A percentile compares a stretch with the other conserved stretches of the same genome.
These are phyloP conservation scores for Chrysoporthe austroafricana DNA, from an alignment of 2,329 filamentous ascomycete species.

Conservation along the genomic window DNA sequence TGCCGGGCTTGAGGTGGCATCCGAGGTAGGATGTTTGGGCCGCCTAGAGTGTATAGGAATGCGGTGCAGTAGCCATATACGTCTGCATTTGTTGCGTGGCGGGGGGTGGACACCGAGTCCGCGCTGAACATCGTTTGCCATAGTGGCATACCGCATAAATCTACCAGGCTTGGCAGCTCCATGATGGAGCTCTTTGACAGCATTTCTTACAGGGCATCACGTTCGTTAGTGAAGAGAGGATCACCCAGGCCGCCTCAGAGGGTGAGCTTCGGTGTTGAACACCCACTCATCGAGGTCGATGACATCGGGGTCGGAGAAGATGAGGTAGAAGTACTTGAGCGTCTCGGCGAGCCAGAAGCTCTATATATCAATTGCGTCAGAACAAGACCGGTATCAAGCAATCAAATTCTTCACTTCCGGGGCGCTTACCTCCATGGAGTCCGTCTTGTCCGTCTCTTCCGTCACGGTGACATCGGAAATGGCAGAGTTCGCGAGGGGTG, in stretches of 20 bases:
- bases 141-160: not conserved
- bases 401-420: not conserved
- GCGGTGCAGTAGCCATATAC: not conserved
- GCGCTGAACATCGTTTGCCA: not conserved
- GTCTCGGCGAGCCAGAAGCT: slow-evolving; percentile 67
- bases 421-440: slow-evolving; percentile 38
- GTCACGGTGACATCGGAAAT: slow-evolving; percentile 43
- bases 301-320: slow-evolving; percentile 58
- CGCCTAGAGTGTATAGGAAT: not conserved
- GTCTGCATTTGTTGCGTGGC: not conserved
- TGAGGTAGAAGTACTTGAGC: slow-evolving; percentile 65
- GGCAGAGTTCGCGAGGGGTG: slow-evolving; percentile 30
- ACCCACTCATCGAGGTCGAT: slow-evolving; percentile 64
- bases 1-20: not conserved
- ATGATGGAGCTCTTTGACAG: not conserved
- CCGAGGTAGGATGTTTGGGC: not conserved
- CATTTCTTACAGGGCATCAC: slow-evolving; percentile 1
- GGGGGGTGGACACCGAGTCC: not conserved
- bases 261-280: slow-evolving; percentile 44
- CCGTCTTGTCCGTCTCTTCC: slow-evolving; percentile 44
- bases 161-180: not conserved
- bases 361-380: slow-evolving; percentile 40
- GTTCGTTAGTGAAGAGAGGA: not conserved
- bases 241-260: slow-evolving; percentile 28
- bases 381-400: not conserved